Percentiles rank a stretch among this genome's conserved stretches.
Evolutionary conservation across 1,284 basidiomycete genomes (phyloP).

Genomic region (Puccinia coronata): DNA sequence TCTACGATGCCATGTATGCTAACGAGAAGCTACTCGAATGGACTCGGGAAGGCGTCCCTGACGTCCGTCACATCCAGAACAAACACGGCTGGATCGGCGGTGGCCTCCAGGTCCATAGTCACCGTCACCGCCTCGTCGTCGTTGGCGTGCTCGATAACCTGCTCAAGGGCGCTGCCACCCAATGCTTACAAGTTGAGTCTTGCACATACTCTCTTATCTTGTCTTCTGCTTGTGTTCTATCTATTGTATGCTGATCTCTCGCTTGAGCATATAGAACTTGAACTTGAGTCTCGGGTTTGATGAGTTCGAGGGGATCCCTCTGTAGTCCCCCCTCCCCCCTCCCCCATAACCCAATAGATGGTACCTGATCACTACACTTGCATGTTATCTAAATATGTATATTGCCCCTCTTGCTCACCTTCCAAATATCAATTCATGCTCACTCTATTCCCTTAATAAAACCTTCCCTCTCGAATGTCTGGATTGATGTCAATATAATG

Average conservation of each 20-base stretch:
- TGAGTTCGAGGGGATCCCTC: conserved; percentile 79
- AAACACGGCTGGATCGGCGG: conserved; percentile 89
- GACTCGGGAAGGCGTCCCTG: conserved; percentile 65
- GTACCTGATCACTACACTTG: no score
- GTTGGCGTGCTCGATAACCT: conserved; percentile 93
- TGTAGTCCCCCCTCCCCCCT: neutral
- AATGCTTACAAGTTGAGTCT: conserved; percentile 83
- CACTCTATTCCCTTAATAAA: no score
- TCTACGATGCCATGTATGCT: conserved; percentile 78
- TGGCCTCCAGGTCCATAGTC: conserved; percentile 88
- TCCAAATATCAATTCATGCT: no score
- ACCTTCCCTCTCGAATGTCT: no score
- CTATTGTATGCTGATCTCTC: conserved; percentile 15
- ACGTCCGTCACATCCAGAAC: conserved; percentile 77
- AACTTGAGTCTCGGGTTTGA: conserved; percentile 92
- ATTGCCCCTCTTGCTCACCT: no score
- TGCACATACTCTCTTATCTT: neutral
- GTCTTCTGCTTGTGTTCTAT: neutral
- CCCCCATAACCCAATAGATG: no score
- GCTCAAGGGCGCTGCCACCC: conserved; percentile 95
- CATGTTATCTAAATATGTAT: no score
- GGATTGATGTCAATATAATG: no score
- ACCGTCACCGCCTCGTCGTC: conserved; percentile 83
- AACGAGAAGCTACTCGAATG: conserved; percentile 68
- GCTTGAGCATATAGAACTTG: conserved; percentile 69